Base-by-base conservation (phyloP, 164 flowering plant species). In the Warburgia ugandensis region DNA sequence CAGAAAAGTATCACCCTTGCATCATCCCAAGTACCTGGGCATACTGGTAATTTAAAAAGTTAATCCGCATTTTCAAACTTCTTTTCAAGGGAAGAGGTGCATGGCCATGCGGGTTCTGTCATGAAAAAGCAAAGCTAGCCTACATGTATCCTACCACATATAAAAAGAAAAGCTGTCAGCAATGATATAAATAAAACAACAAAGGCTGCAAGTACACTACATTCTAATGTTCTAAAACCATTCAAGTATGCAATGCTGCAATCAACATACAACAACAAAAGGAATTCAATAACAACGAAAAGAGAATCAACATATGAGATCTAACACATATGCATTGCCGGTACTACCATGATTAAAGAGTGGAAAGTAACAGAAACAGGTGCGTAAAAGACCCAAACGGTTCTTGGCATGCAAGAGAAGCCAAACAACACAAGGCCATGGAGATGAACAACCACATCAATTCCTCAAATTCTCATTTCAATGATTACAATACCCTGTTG, bases 281-380 rank as follows among this genome's bases (percentile, higher is more conserved):
- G 53, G 48, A 58, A 11, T 40, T 53, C n/a, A n/a, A n/a, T n/a
- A n/a, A n/a, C n/a, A n/a, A n/a, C 16, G 26, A 46, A 37, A 32
- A 27, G 43, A 50, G 61, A n/a, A 64, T 58, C 43, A 59, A 54
- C 32, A 42, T 66, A 43, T 52, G 67, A 44, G 56, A 59, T 63
- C 70, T 72, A 60, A 63, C 77, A 68, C 68, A 69, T 71, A 55
- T 64, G 72, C 64, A 61, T 49, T 60, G 52, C 43, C 61, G 64
- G 59, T 64, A 42, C 5, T 49, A 75, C 51, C 52, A 72, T 74
- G 65, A 74, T 65, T 66, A 55, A 51, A 50, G 54, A 55, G 61
- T 43, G 67, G 66, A 68, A n/a, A 67, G n/a, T n/a, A n/a, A n/a
- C n/a, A 61, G 60, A 62, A 51, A 57, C 36, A 61, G 62, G 44